Evolutionary conservation across 2,329 filamentous ascomycete species (phyloP).

Genomic region (Geosmithia putterillii): DNA sequence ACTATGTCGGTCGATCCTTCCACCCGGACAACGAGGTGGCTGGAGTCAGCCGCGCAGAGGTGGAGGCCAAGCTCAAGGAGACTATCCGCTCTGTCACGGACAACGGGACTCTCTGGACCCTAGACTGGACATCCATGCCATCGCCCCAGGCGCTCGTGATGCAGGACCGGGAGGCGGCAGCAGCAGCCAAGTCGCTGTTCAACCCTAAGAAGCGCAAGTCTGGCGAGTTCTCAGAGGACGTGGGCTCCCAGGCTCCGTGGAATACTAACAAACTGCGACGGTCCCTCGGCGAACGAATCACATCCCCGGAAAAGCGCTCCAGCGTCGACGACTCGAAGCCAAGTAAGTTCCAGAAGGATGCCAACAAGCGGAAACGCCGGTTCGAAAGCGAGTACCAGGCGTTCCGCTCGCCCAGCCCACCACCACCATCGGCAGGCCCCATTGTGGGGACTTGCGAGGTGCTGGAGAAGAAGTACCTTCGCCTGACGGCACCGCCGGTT

Average conservation of each 20-base stretch:
- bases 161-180: slow-evolving; percentile 39
- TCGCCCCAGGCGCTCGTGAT: slow-evolving; percentile 76
- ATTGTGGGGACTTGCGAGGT: slow-evolving; percentile 75
- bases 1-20: slow-evolving; percentile 85
- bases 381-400: slow-evolving; percentile 60
- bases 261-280: slow-evolving; percentile 51
- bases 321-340: slow-evolving; percentile 35
- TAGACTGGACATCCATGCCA: slow-evolving; percentile 75
- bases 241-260: slow-evolving; percentile 50
- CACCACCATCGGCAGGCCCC: slow-evolving; percentile 49
- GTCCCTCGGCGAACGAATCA: slow-evolving; percentile 64
- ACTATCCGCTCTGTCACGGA: slow-evolving; percentile 78
- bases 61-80: slow-evolving; percentile 74
- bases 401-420: slow-evolving; percentile 43
- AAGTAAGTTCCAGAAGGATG: slow-evolving; percentile 89
- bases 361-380: slow-evolving; percentile 81
- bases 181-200: slow-evolving; percentile 1
- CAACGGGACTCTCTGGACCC: slow-evolving; percentile 53
- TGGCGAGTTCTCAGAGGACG: slow-evolving; percentile 31
- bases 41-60: slow-evolving; percentile 52
- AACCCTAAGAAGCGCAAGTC: slow-evolving; percentile 75
- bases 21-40: slow-evolving; percentile 56
- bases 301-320: slow-evolving; percentile 28
- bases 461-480: slow-evolving; percentile 89
- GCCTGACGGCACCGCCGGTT: slow-evolving; percentile 81